Conservation (phyloP, 345 rosid species). For the Bruguiera sexangula region DNA sequence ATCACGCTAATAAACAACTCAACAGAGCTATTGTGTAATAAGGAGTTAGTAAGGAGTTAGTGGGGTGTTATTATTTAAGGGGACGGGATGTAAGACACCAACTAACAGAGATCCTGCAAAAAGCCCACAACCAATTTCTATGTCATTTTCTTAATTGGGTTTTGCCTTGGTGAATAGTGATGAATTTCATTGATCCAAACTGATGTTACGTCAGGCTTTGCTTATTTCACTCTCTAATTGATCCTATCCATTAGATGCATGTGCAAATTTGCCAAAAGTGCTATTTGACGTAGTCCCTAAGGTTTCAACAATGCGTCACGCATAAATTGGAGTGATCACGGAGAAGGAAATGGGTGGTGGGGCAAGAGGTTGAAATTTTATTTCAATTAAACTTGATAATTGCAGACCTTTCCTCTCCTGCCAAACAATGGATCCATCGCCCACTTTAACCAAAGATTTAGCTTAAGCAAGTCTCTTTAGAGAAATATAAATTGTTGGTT, state of each 20-base stretch:
- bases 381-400: not conserved
- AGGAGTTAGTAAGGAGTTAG: no score
- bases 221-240: not conserved
- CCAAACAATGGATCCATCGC: no score
- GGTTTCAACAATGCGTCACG: conserved; percentile 7
- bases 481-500: no score
- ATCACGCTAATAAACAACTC: no score
- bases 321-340: not conserved
- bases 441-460: no score
- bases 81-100: no score
- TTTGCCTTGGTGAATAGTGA: not conserved
- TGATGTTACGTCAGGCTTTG: not conserved
- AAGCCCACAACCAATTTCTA: no score
- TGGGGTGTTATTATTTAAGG: no score
- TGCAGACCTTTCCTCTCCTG: no score
- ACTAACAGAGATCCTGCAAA: no score
- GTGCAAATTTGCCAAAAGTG: not conserved
- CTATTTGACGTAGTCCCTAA: not conserved
- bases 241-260: not conserved
- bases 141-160: not conserved
- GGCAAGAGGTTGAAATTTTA: not conserved
- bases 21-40: no score
- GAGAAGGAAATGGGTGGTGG: not conserved
- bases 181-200: not conserved
- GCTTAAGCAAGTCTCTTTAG: no score